These are phyloP conservation scores for Suhomyces taliae DNA, from an alignment of 1,139 yeast species.

Conservation along the genomic window DNA sequence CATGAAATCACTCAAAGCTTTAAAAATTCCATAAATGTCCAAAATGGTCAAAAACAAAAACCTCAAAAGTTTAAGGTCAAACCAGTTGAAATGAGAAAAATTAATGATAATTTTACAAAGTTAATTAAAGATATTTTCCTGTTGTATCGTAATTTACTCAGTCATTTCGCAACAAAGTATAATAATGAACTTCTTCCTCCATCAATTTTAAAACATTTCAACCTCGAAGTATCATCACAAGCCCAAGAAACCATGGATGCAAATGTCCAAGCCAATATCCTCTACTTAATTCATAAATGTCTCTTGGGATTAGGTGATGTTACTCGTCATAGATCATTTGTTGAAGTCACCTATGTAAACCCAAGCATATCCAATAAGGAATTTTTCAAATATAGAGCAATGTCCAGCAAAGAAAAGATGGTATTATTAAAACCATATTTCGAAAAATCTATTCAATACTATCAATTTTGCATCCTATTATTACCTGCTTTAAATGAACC, in stretches of 20 bases:
- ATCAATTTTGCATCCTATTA: conserved; percentile 52
- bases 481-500: conserved; percentile 70
- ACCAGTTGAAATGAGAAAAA: conserved; percentile 57
- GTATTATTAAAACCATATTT: conserved; percentile 23
- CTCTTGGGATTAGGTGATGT: conserved; percentile 59
- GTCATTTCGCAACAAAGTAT: conserved; percentile 37
- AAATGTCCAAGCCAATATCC: conserved; percentile 40
- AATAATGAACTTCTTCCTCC: conserved; percentile 35
- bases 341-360: conserved; percentile 41
- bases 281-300: conserved; percentile 54
- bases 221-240: conserved; percentile 16
- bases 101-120: conserved; percentile 52
- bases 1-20: conserved; percentile 12
- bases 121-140: conserved; percentile 44
- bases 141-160: conserved; percentile 46
- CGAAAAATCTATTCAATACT: conserved; percentile 43
- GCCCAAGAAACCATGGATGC: conserved; percentile 19
- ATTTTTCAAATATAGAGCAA: conserved; percentile 34
- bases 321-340: conserved; percentile 54
- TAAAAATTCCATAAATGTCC: neutral
- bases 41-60: conserved; percentile 1
- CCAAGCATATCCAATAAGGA: conserved; percentile 37
- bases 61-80: conserved; percentile 21
- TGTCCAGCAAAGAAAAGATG: conserved; percentile 35
- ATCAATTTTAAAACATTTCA: conserved; percentile 25